phyloP scores from a whole-genome alignment of 2,329 filamentous ascomycete species.

The Capronia americana region DNA sequence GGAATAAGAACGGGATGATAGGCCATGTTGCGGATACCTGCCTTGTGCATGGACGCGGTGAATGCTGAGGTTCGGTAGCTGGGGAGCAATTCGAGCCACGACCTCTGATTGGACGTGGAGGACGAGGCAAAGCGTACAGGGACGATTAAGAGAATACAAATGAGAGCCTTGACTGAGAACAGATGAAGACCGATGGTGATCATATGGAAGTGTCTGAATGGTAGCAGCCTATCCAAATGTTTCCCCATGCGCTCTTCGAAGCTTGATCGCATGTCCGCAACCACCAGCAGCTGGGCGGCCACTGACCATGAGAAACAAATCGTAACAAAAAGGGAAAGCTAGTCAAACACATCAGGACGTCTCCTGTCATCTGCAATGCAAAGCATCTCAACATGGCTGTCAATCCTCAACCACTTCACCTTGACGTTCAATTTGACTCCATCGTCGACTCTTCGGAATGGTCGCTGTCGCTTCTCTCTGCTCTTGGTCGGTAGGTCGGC shows the following conservation, averaged over 20 bases:
- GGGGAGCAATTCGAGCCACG: too few relatives aligned
- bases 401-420: slow-evolving; percentile 2
- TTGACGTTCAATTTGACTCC: not conserved
- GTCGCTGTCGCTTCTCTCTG: too few relatives aligned
- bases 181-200: not conserved
- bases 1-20: not conserved
- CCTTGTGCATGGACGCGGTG: not conserved
- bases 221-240: slow-evolving; percentile 12
- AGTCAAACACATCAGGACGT: slow-evolving; percentile 12
- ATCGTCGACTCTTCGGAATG: not conserved
- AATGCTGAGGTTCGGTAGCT: not conserved
- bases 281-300: not conserved
- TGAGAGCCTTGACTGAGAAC: not conserved
- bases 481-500: not conserved
- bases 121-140: not conserved
- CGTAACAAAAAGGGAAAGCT: slow-evolving; percentile 2
- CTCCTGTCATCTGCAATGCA: not conserved
- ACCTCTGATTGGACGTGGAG: not conserved
- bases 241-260: not conserved
- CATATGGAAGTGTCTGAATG: not conserved
- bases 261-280: not conserved
- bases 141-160: not conserved
- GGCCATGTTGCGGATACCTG: not conserved
- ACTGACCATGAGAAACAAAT: slow-evolving; percentile 2
- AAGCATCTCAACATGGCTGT: slow-evolving; percentile 2